Evolutionary conservation across 345 rosid genomes (phyloP), one percentile per base, ranked within the genome.

Genomic region (Citrus hindsii): DNA sequence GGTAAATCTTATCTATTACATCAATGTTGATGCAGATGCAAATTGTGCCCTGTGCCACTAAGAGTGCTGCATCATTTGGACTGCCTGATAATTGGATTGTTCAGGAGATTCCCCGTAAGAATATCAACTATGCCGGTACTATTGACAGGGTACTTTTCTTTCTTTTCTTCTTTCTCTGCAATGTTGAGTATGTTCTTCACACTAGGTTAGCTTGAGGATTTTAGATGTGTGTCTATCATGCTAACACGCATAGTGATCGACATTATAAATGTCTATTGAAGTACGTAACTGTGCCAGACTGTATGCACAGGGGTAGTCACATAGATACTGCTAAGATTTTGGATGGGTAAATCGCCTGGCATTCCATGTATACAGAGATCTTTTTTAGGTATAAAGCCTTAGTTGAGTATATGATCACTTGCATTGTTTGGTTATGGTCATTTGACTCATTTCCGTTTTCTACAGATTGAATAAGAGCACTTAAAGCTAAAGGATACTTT

Each of bases 61-160:
- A 42, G 7, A 64, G 59, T 25, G 5, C 61, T 51, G 69, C 88
- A 27, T 5, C 65, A 10, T 79, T 84, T 35, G 42, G 68, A 48
- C 82, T 86, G 65, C 89, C 86, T 7, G 59, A 76, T 59, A 77
- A 76, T 77, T 88, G 90, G 90, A 35, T 77, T 19, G 84, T 88
- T 37, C 80, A 86, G 76, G 82, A 79, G 75, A 82, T 51, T 74
- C 80, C 81, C 28, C 81, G 84, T 7, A 64, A 22, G 22, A 83
- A 74, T 66, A 19, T 19, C 71, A 72, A 51, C 5, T 81, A 81
- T 48, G 42, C 63, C 30, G 81, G 80, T 68, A 32, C 24, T 2
- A 28, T 77, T 77, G 90, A 88, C 84, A 79, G 67, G 86, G 87
- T 86, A 84, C 46, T 37, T 32, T 33, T 42, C 30, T 46, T 67